A percentile compares a stretch with the other conserved stretches of the same genome.
Evolutionary conservation across 2,329 filamentous ascomycete species (phyloP).

Genomic region (Verticillium dahliae): DNA sequence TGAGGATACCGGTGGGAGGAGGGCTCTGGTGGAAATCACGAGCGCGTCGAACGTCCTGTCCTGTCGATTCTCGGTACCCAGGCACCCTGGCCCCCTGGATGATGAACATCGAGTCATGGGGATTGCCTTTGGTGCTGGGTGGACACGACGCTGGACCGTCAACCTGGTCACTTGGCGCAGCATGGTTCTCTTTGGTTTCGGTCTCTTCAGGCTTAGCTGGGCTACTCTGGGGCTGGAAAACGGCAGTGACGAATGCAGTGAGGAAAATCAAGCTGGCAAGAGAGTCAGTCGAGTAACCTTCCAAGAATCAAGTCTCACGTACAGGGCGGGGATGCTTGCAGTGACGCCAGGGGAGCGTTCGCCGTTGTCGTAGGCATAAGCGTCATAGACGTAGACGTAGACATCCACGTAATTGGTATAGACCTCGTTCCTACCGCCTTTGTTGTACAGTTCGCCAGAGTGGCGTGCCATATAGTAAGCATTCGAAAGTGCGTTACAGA

Average conservation of each 20-base stretch:
- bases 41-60: neutral
- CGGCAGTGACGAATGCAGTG: neutral
- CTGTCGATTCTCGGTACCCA: neutral
- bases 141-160: neutral
- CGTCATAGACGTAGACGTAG: too few relatives aligned
- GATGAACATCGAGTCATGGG: neutral
- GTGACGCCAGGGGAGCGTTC: too few relatives aligned
- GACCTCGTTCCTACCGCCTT: too few relatives aligned
- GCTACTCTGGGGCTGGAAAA: neutral
- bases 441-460: too few relatives aligned
- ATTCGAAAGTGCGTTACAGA: neutral
- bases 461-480: neutral
- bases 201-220: neutral
- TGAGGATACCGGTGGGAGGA: neutral
- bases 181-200: neutral
- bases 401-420: too few relatives aligned
- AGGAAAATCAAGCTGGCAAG: neutral
- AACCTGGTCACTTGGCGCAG: neutral
- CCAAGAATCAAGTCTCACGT: neutral
- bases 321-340: neutral
- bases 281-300: neutral
- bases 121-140: neutral
- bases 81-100: neutral
- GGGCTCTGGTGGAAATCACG: neutral
- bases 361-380: too few relatives aligned